Conservation (phyloP, 495 filamentous ascomycete genomes). For the Penicilliopsis zonata region DNA sequence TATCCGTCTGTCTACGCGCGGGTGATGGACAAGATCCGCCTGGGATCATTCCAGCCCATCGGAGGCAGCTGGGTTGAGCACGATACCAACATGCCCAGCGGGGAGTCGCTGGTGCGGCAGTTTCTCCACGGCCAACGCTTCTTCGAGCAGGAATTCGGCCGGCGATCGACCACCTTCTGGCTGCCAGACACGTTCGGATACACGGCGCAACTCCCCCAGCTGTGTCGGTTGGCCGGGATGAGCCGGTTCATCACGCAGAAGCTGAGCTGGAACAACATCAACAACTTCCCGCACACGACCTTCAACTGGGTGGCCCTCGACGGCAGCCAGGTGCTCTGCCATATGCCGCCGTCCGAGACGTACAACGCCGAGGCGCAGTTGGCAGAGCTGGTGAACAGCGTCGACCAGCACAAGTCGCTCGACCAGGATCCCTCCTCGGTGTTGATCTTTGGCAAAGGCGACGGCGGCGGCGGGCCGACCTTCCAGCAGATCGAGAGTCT, state of each 20-base stretch:
- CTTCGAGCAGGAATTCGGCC: constrained; percentile 87
- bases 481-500: constrained; percentile 90
- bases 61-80: constrained; percentile 99
- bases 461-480: constrained; percentile 93
- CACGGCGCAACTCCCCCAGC: constrained; percentile 83
- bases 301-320: constrained; percentile 97
- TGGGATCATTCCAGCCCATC: constrained; percentile 85
- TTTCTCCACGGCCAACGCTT: constrained; percentile 91
- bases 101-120: constrained; percentile 89
- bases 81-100: constrained; percentile 93
- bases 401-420: constrained; percentile 89
- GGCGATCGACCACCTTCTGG: constrained; percentile 87
- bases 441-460: constrained; percentile 89
- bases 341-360: constrained; percentile 93
- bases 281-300: constrained; percentile 95
- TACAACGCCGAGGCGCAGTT: constrained; percentile 93
- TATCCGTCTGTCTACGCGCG: constrained; percentile 83
- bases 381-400: constrained; percentile 82
- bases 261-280: constrained; percentile 95
- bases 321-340: constrained; percentile 90
- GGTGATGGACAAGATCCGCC: constrained; percentile 79
- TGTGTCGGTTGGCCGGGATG: constrained; percentile 89
- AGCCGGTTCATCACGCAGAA: constrained; percentile 95
- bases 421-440: constrained; percentile 80
- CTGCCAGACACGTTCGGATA: constrained; percentile 97